These are phyloP conservation scores for Candida germanica DNA, from an alignment of 805 yeast genomes.

Conservation along the genomic window DNA sequence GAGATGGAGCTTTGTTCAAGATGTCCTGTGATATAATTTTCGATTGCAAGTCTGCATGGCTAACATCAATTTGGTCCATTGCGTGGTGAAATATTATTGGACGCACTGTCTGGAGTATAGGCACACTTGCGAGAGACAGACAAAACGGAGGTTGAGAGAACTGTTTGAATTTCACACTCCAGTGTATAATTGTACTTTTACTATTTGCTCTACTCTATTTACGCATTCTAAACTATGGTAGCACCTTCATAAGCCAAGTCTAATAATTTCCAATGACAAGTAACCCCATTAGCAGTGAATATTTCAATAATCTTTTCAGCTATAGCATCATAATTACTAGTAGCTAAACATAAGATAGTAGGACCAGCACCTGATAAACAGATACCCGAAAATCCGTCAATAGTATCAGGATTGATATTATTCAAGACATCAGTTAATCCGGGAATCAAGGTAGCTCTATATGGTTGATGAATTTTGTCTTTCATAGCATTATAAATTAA, in stretches of 20 bases:
- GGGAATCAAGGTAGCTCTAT: conserved; percentile 86
- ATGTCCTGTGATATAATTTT: conserved; percentile 28
- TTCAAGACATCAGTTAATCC: conserved; percentile 80
- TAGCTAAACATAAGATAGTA: conserved; percentile 90
- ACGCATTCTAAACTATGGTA: conserved; percentile 12
- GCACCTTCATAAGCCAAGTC: conserved; percentile 91
- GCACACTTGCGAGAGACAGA: too few relatives aligned
- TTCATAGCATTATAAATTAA: conserved; percentile 94
- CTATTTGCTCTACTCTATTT: too few relatives aligned
- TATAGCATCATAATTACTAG: conserved; percentile 78
- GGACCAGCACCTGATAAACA: conserved; percentile 99
- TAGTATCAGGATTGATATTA: conserved; percentile 75
- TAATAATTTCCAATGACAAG: conserved; percentile 78
- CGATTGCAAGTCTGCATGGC: conserved; percentile 16
- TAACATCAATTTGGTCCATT: conserved; percentile 8
- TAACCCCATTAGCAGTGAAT: conserved; percentile 62
- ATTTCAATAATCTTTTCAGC: conserved; percentile 71
- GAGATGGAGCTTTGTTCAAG: conserved; percentile 26
- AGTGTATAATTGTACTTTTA: too few relatives aligned
- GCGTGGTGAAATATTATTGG: conserved; percentile 3
- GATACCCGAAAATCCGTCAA: conserved; percentile 86
- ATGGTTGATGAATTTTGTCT: conserved; percentile 96
- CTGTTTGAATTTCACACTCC: too few relatives aligned
- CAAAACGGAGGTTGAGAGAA: too few relatives aligned
- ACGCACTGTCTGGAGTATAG: too few relatives aligned